These are phyloP conservation scores for Ephemerocybe angulata DNA, from an alignment of 768 basidiomycete genomes.

Conservation along the genomic window DNA sequence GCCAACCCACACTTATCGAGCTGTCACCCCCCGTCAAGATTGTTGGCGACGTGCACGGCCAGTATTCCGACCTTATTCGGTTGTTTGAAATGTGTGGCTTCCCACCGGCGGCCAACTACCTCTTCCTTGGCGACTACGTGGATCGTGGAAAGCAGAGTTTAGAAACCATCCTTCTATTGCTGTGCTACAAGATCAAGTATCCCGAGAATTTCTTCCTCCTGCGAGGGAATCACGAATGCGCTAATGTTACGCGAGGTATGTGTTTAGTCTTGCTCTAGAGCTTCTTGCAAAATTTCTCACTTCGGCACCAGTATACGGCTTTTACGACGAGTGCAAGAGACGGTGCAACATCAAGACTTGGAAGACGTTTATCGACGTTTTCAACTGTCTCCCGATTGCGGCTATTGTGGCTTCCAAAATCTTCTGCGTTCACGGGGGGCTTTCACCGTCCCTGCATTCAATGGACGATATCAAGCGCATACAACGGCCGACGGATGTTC, in stretches of 20 bases:
- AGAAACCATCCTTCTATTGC: constrained; percentile 92
- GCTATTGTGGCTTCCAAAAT: constrained; percentile 99
- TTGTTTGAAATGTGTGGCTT: constrained; percentile 99
- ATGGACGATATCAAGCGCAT: constrained; percentile 99
- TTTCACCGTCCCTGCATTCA: constrained; percentile 86
- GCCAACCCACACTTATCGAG: constrained; percentile 95
- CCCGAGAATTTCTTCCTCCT: constrained; percentile 99
- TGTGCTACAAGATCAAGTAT: constrained; percentile 99
- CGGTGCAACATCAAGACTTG: constrained; percentile 99
- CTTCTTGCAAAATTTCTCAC: constrained; percentile 15
- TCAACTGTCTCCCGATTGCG: constrained; percentile 98
- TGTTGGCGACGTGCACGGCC: constrained; percentile 98
- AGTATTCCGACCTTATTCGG: constrained; percentile 97
- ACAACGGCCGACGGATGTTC: constrained; percentile 96
- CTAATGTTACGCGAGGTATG: constrained; percentile 96
- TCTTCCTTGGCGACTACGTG: constrained; percentile 98
- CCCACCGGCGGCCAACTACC: constrained; percentile 94
- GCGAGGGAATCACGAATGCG: constrained; percentile 98
- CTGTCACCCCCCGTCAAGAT: constrained; percentile 98
- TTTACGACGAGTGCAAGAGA: constrained; percentile 99
- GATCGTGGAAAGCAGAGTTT: constrained; percentile 98
- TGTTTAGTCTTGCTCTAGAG: constrained; percentile 7
- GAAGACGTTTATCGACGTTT: constrained; percentile 99
- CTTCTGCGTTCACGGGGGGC: constrained; percentile 96
- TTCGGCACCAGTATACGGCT: constrained; percentile 79